Percentiles rank a stretch among this genome's conserved stretches.
These are phyloP conservation scores for Lenwebbia sp. DNA, from an alignment of 345 rosid species.

Conservation along the genomic window DNA sequence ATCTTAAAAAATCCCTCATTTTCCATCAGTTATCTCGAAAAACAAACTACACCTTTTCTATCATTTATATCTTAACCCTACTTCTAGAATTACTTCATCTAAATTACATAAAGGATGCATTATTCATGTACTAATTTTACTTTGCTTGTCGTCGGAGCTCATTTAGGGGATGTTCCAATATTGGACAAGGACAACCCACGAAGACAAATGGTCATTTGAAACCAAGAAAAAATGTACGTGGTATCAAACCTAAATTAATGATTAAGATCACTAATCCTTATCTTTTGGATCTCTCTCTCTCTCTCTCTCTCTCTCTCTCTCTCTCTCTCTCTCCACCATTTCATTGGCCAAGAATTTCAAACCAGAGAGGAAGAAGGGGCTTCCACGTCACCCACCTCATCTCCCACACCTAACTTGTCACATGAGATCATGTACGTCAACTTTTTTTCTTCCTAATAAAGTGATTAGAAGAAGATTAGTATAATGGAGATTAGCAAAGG, in stretches of 20 bases:
- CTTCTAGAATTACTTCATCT: not conserved
- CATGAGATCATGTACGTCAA: not conserved
- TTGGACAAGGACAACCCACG: not conserved
- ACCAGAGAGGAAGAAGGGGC: not conserved
- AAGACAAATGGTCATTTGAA: not conserved
- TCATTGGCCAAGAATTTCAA: not conserved
- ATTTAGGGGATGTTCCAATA: not conserved
- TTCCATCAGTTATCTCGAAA: not conserved
- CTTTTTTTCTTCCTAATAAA: not conserved
- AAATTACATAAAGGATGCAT: not conserved
- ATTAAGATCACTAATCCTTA: not conserved
- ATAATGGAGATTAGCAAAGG: not conserved
- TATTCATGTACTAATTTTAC: not conserved
- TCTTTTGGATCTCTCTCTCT: not conserved
- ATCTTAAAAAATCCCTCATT: not conserved
- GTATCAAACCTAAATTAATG: not conserved
- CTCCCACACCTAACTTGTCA: not conserved
- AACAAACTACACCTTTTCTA: not conserved
- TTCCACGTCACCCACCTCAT: not conserved
- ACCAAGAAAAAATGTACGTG: not conserved
- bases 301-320: not conserved
- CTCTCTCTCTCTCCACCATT: not conserved
- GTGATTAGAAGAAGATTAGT: not conserved
- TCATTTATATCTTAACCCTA: not conserved
- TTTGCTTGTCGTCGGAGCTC: not conserved